Percentiles rank a stretch among this genome's conserved stretches.
These are phyloP conservation scores for Aspergillus panamensis DNA, from an alignment of 495 filamentous ascomycete genomes.

Conservation along the genomic window DNA sequence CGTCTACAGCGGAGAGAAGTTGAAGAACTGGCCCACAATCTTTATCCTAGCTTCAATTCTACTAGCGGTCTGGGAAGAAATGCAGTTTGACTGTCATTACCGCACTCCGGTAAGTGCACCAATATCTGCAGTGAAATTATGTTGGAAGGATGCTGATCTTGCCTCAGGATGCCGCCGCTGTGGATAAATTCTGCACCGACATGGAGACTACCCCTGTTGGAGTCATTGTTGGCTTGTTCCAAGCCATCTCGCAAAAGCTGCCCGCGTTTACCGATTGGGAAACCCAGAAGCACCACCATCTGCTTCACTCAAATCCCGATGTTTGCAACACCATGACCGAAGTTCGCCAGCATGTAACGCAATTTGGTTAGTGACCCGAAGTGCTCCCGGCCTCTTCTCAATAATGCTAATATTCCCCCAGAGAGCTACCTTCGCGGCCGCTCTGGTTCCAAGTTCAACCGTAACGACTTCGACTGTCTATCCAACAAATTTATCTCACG, in stretches of 20 bases:
- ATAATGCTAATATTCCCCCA: constrained; percentile 34
- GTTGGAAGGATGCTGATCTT: constrained; percentile 5
- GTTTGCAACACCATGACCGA: constrained; percentile 94
- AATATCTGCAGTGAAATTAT: not conserved
- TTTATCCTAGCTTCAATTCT: constrained; percentile 91
- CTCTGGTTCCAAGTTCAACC: constrained; percentile 70
- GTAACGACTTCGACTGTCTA: constrained; percentile 84
- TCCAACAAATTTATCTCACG: constrained; percentile 94
- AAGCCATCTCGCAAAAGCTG: constrained; percentile 91
- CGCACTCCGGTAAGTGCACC: constrained; percentile 58
- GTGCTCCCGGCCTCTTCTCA: not conserved
- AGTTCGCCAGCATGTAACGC: constrained; percentile 80
- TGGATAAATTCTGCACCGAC: constrained; percentile 87
- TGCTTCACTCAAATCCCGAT: constrained; percentile 81
- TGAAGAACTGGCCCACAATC: constrained; percentile 97
- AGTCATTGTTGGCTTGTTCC: constrained; percentile 91
- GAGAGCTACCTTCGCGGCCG: constrained; percentile 59
- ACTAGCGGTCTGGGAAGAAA: constrained; percentile 91
- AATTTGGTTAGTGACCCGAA: constrained; percentile 61
- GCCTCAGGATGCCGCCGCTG: constrained; percentile 62
- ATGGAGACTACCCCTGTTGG: constrained; percentile 94
- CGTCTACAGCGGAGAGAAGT: constrained; percentile 87
- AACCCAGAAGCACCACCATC: constrained; percentile 76
- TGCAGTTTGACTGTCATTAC: constrained; percentile 96
- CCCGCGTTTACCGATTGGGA: constrained; percentile 90